Evolutionary conservation across 345 rosid species (phyloP).

Genomic region (Salix suchowensis): DNA sequence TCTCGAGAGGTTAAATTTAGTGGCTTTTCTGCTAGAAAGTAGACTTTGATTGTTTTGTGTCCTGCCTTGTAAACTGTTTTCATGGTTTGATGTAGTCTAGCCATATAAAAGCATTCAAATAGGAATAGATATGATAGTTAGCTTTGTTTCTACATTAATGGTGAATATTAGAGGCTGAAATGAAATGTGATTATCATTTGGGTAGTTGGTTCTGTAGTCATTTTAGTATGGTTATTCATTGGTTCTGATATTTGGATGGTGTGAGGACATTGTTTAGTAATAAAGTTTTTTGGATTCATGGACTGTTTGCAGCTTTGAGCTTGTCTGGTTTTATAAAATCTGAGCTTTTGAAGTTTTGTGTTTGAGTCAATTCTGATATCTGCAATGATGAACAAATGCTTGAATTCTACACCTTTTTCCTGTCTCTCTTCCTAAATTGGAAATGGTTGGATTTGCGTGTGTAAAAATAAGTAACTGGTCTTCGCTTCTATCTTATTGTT

Average conservation of each 20-base stretch:
- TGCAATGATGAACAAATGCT: not conserved
- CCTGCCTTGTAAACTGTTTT: not conserved
- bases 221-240: not conserved
- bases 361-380: not conserved
- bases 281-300: not conserved
- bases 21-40: not conserved
- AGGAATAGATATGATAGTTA: not conserved
- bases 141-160: not conserved
- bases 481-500: conserved; percentile 4
- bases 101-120: not conserved
- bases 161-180: not conserved
- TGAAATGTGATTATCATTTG: not conserved
- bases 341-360: not conserved
- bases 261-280: not conserved
- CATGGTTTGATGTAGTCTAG: not conserved
- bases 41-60: not conserved
- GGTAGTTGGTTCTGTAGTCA: not conserved
- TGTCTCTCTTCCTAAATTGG: not conserved
- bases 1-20: conserved; percentile 45
- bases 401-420: not conserved
- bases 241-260: not conserved
- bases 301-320: not conserved
- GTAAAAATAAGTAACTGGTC: not conserved
- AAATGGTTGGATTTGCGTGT: not conserved
- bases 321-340: not conserved